These are phyloP conservation scores for Apiotrichum sp. DNA, from an alignment of 1,284 basidiomycete genomes.

Conservation along the genomic window DNA sequence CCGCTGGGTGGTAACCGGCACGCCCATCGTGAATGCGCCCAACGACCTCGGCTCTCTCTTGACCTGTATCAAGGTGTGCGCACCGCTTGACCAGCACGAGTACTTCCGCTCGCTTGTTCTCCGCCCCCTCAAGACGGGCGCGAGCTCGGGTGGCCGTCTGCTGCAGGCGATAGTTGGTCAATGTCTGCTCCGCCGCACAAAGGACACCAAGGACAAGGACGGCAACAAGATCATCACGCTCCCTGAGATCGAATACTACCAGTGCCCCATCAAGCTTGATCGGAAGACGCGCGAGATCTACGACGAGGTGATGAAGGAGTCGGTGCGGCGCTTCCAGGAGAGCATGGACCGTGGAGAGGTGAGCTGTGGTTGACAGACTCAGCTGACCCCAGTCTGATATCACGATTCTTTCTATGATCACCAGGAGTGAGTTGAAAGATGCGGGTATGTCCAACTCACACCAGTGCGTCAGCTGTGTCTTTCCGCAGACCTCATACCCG, in stretches of 20 bases:
- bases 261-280: constrained; percentile 57
- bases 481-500: constrained; percentile 70
- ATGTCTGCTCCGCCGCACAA: constrained; percentile 75
- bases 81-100: constrained; percentile 70
- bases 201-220: constrained; percentile 73
- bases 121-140: constrained; percentile 63
- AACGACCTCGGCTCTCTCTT: constrained; percentile 76
- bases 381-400: constrained; percentile 39
- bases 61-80: constrained; percentile 71
- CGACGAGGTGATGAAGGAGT: constrained; percentile 63
- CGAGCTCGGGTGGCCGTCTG: constrained; percentile 60
- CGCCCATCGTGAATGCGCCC: constrained; percentile 82
- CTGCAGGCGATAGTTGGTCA: constrained; percentile 80
- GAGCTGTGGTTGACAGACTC: background rate
- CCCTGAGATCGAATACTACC: constrained; percentile 57
- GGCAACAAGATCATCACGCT: constrained; percentile 67
- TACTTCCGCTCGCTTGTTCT: constrained; percentile 70
- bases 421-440: constrained; percentile 50
- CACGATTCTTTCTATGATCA: constrained; percentile 72
- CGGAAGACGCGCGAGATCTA: constrained; percentile 65
- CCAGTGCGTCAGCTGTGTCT: constrained; percentile 72
- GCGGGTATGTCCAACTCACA: constrained; percentile 5
- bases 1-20: constrained; percentile 59
- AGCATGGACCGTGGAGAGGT: constrained; percentile 49
- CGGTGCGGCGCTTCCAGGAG: constrained; percentile 58